Percentiles rank a stretch among this genome's conserved stretches.
These are phyloP conservation scores for Agaricus sinodeliciosus DNA, from an alignment of 768 basidiomycete species.

Conservation along the genomic window DNA sequence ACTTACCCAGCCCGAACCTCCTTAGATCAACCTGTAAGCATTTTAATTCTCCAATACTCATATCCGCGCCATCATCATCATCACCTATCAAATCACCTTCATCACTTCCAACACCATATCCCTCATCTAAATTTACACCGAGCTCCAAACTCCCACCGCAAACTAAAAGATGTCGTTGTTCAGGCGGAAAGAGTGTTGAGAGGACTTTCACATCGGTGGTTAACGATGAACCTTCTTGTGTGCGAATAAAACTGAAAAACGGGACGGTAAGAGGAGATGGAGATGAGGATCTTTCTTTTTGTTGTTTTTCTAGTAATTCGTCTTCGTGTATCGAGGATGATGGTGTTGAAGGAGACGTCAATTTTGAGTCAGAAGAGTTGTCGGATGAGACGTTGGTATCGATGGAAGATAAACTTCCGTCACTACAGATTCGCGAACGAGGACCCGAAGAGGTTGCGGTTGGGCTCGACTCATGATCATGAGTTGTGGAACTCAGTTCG, in stretches of 20 bases:
- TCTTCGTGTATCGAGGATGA: background rate
- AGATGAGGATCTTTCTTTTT: background rate
- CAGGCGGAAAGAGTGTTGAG: conserved; percentile 62
- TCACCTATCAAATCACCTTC: conserved; percentile 14
- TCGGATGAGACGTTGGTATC: background rate
- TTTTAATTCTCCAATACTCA: conserved; percentile 39
- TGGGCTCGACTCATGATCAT: background rate
- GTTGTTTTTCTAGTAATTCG: background rate
- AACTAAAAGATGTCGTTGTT: conserved; percentile 67
- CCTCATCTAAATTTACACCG: conserved; percentile 32
- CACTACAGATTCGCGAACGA: background rate
- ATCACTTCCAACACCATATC: conserved; percentile 16
- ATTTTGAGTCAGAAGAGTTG: background rate
- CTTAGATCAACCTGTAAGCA: conserved; percentile 74
- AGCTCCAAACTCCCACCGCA: conserved; percentile 65
- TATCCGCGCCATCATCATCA: conserved; percentile 28
- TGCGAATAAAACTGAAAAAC: conserved; percentile 77
- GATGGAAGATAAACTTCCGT: conserved; percentile 1
- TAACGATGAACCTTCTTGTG: conserved; percentile 68
- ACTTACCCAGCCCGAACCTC: conserved; percentile 62
- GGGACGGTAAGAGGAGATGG: conserved; percentile 33
- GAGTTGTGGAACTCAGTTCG: conserved; percentile 22
- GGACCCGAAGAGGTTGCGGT: background rate
- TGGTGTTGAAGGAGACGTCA: background rate
- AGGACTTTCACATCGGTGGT: conserved; percentile 66